Base-by-base conservation (phyloP, 2,329 filamentous ascomycete genomes). In the Botryotinia calthae region DNA sequence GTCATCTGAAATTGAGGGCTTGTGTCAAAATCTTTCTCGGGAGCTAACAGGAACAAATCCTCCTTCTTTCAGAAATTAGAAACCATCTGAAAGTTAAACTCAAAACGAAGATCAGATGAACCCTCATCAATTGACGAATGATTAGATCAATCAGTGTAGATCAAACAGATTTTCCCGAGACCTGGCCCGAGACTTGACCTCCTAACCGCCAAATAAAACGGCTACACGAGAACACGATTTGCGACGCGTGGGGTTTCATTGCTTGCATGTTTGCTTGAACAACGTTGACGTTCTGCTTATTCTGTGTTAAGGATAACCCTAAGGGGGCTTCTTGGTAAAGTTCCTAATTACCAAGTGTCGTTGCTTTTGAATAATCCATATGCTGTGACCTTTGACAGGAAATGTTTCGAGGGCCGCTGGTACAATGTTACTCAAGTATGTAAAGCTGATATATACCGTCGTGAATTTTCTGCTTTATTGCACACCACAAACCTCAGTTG, bases 191-290 rank as follows among this genome's bases (percentile, higher is more conserved):
- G 37, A 68, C 65, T n/a, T 56, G 37, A 16, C 37, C 65, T 37
- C 28, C 34, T 68, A 68, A 37, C 65, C 65, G 65, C 65, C 65
- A 56, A 28, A 42, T 34, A 44, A 56, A 42, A 68, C 51, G 34
- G 65, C 48, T 68, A 56, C 65, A 68, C 48, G 9, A 20, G 37
- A 56, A 68, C 65, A 31, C 34, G 14, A n/a, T 44, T 66, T 28
- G 70, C 70, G 48, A 71, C 70, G 46, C 34, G 20, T 65, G 37
- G 20, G 70, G 70, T 71, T 71, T 71, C 61, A 71, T 37, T 46
- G 18, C 46, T 54, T 64, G 42, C 65, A 68, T n/a, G 48, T 51
- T 31, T 51, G 58, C 68, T 51, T 16, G 31, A 12, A 5, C 64
- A 34, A 25, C 34, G 44, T 68, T 25, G 22, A 56, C 42, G 0